phyloP scores from a whole-genome alignment of 305 asterid genomes.

The Fraxinus albicans region DNA sequence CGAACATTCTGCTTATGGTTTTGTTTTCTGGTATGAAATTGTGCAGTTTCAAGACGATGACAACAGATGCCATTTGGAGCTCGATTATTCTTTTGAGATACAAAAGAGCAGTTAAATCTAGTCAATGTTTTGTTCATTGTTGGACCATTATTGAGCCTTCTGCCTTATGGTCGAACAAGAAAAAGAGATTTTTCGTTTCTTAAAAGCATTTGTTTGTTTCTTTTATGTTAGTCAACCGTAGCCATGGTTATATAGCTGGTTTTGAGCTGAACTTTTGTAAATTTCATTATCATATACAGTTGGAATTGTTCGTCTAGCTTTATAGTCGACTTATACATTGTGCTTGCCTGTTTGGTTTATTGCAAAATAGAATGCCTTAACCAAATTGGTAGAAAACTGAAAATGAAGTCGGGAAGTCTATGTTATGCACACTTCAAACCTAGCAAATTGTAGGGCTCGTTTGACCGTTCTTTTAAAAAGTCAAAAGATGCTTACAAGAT shows the following conservation, averaged over 20 bases:
- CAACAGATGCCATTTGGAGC: constrained; percentile 62
- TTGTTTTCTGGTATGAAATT: constrained; percentile 17
- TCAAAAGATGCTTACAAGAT: too few species aligned
- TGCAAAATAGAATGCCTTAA: not conserved
- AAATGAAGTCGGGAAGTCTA: not conserved
- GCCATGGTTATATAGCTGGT: not conserved
- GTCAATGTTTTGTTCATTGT: not conserved
- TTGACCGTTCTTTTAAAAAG: too few species aligned
- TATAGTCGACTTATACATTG: not conserved
- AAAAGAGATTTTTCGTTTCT: not conserved
- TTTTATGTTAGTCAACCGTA: not conserved
- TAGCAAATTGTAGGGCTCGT: too few species aligned
- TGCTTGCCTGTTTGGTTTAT: not conserved
- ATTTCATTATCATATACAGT: not conserved
- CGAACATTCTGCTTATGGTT: not conserved
- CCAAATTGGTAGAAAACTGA: not conserved
- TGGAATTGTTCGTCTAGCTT: not conserved
- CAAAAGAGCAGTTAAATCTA: constrained; percentile 39
- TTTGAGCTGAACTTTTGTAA: not conserved
- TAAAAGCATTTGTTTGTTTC: not conserved
- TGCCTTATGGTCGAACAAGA: not conserved
- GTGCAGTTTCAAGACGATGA: constrained; percentile 75
- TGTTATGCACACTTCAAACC: not conserved
- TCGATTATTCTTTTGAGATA: constrained; percentile 65
- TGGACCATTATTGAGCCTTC: not conserved